These are phyloP conservation scores for Xylaria bambusicola DNA, from an alignment of 495 filamentous ascomycete genomes.

Conservation along the genomic window DNA sequence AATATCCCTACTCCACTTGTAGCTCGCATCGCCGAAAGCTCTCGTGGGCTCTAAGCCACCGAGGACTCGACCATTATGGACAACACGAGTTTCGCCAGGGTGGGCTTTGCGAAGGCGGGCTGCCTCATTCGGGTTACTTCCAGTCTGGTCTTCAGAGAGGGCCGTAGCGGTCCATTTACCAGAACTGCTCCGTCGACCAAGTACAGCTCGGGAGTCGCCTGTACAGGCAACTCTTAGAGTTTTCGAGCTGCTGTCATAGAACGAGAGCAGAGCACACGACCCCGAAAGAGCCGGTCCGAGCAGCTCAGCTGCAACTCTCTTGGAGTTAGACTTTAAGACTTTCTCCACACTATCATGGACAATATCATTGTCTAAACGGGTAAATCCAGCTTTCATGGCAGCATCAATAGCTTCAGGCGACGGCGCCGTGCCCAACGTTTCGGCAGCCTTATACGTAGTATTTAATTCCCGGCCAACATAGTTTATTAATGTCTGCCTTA, in stretches of 20 bases:
- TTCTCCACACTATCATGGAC: conserved; percentile 85
- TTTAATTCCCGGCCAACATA: conserved; percentile 96
- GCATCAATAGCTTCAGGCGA: conserved; percentile 76
- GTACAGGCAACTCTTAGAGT: conserved; percentile 89
- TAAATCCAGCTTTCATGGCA: conserved; percentile 91
- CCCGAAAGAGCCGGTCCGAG: conserved; percentile 92
- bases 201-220: conserved; percentile 89
- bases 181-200: conserved; percentile 72
- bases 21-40: conserved; percentile 93
- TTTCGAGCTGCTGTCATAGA: conserved; percentile 86
- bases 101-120: conserved; percentile 80
- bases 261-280: conserved; percentile 92
- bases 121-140: conserved; percentile 78
- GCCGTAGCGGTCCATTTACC: conserved; percentile 94
- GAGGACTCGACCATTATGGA: conserved; percentile 84
- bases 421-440: conserved; percentile 53
- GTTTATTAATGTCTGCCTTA: conserved; percentile 86
- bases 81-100: conserved; percentile 82
- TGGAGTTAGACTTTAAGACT: conserved; percentile 83
- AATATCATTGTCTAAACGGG: conserved; percentile 88
- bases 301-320: conserved; percentile 81
- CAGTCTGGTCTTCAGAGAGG: conserved; percentile 91
- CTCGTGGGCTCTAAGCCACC: conserved; percentile 89
- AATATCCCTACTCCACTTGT: conserved; percentile 90
- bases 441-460: conserved; percentile 79